These are phyloP conservation scores for Dactylellina sp. DNA, from an alignment of 2,329 filamentous ascomycete species.

Conservation along the genomic window DNA sequence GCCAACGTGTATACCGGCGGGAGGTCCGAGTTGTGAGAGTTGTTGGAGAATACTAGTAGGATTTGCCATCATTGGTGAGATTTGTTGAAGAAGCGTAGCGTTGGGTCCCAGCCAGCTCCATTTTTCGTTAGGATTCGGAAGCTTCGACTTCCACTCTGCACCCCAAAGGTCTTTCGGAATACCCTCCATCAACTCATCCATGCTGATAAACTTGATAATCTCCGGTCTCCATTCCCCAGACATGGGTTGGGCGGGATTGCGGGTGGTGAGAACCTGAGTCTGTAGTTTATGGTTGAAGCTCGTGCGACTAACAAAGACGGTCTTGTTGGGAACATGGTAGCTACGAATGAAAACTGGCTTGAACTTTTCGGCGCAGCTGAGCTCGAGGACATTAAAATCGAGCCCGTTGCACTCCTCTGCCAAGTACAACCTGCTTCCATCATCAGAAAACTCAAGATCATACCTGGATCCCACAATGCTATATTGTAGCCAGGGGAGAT, in stretches of 20 bases:
- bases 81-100: background rate
- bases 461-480: constrained; percentile 27
- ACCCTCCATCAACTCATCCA: constrained; percentile 49
- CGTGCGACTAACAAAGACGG: constrained; percentile 36
- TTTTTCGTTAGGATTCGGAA: constrained; percentile 35
- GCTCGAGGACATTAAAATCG: constrained; percentile 47
- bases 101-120: constrained; percentile 40
- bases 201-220: constrained; percentile 41
- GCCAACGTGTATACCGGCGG: background rate
- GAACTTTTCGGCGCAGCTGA: constrained; percentile 35
- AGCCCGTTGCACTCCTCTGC: constrained; percentile 48
- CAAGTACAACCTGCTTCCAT: constrained; percentile 38
- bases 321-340: constrained; percentile 48
- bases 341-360: constrained; percentile 40
- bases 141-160: constrained; percentile 32
- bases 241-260: constrained; percentile 37
- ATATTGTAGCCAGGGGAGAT: constrained; percentile 39
- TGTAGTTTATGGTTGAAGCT: constrained; percentile 46
- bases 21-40: constrained; percentile 17
- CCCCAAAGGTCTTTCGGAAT: constrained; percentile 43
- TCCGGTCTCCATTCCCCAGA: constrained; percentile 47
- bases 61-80: no score
- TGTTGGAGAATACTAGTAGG: no score
- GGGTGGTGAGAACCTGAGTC: constrained; percentile 30
- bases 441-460: constrained; percentile 44